A percentile compares a stretch with the other conserved stretches of the same genome.
Evolutionary conservation across 148 eudicot species (phyloP).

Genomic region (Camellia sinensis): DNA sequence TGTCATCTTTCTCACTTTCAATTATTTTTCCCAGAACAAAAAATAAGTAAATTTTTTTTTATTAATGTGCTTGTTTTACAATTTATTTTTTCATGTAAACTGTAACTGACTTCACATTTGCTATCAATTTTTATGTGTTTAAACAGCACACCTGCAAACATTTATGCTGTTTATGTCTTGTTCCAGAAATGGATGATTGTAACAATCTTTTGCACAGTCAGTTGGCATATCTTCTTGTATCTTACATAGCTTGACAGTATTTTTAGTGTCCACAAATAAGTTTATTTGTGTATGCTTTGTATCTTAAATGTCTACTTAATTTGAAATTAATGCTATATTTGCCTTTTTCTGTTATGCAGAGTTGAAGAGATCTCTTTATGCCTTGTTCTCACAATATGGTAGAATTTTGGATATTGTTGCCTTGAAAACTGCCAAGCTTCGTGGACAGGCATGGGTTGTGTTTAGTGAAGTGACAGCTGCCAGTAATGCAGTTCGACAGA

Average conservation of each 20-base stretch:
- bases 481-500: constrained; percentile 94
- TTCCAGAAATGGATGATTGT: not conserved
- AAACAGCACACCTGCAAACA: not conserved
- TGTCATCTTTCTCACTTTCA: no score
- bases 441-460: constrained; percentile 96
- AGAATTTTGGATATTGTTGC: constrained; percentile 90
- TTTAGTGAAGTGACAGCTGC: constrained; percentile 98
- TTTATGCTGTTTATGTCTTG: not conserved
- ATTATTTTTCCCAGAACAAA: no score
- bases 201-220: not conserved
- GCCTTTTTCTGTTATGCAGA: constrained; percentile 48
- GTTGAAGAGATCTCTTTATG: constrained; percentile 92
- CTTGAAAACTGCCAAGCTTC: constrained; percentile 79
- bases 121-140: no score
- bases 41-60: no score
- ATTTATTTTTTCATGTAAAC: no score
- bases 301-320: not conserved
- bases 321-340: not conserved
- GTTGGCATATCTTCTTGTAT: not conserved
- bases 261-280: not conserved
- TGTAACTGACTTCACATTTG: no score
- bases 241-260: not conserved
- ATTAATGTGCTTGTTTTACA: no score
- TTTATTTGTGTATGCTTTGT: not conserved
- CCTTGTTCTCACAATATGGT: constrained; percentile 96